Conservation (phyloP, 192 early-diverging fungal species). For the Spinellus fusiger region DNA sequence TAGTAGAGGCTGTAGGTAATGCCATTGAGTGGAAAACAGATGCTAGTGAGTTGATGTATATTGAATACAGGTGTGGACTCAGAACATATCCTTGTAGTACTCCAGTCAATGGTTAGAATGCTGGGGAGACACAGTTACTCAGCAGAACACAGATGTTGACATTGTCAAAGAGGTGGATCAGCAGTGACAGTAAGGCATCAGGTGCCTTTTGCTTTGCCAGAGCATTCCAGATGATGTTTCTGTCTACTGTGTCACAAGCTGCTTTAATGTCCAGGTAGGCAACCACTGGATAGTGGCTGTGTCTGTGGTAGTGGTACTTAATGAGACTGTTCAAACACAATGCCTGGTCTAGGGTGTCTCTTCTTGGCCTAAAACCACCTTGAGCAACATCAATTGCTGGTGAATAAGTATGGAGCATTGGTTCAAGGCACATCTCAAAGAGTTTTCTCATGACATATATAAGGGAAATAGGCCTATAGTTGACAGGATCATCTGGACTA, state of each 20-base stretch:
- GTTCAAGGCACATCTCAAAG: slow-evolving; percentile 12
- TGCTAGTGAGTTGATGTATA: slow-evolving; percentile 15
- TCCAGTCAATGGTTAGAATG: slow-evolving; percentile 11
- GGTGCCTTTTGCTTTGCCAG: too few relatives aligned
- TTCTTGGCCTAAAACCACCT: too few relatives aligned
- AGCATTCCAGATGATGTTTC: too few relatives aligned
- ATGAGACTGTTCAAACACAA: too few relatives aligned
- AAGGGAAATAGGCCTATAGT: slow-evolving; percentile 17
- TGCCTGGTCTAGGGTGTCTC: too few relatives aligned
- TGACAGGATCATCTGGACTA: slow-evolving; percentile 19
- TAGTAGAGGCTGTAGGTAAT: too few relatives aligned
- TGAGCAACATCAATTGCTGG: slow-evolving; percentile 9
- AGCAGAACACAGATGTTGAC: not conserved
- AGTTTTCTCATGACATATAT: slow-evolving; percentile 19
- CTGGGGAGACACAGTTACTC: not conserved
- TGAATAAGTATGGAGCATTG: not conserved
- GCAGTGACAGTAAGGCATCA: too few relatives aligned
- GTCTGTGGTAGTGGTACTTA: too few relatives aligned
- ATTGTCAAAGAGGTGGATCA: too few relatives aligned
- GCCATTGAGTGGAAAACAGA: not conserved
- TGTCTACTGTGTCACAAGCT: too few relatives aligned
- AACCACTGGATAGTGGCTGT: too few relatives aligned
- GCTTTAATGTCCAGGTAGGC: too few relatives aligned
- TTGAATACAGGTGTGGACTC: slow-evolving; percentile 10
- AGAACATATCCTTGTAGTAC: slow-evolving; percentile 22